Evolutionary conservation across 257 asterid genomes (phyloP).

Genomic region (Catharanthus roseus): DNA sequence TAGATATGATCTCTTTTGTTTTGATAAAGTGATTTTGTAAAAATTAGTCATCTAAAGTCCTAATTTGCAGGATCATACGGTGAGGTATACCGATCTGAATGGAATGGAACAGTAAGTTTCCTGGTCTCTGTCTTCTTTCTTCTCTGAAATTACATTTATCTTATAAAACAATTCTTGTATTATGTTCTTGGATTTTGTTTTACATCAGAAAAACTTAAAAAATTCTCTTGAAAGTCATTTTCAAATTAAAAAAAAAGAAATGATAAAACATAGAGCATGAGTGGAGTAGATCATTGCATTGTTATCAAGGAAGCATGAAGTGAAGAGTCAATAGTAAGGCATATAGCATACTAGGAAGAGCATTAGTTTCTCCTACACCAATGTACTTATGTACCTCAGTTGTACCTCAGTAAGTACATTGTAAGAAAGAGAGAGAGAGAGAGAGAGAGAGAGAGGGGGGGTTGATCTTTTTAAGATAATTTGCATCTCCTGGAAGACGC

Average conservation of each 20-base stretch:
- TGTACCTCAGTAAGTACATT: too few relatives aligned
- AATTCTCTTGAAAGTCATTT: neutral
- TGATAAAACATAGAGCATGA: neutral
- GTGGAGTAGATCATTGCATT: neutral
- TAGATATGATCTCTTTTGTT: neutral
- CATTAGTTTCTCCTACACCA: too few relatives aligned
- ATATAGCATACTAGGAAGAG: neutral
- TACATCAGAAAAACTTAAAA: neutral
- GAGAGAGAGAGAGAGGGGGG: too few relatives aligned
- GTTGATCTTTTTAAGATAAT: too few relatives aligned
- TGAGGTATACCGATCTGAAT: constrained; percentile 91
- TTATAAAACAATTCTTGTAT: neutral
- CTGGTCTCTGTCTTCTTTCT: neutral
- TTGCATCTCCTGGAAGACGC: neutral
- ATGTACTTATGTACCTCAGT: too few relatives aligned
- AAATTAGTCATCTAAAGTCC: neutral
- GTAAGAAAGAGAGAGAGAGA: neutral
- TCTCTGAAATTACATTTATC: neutral
- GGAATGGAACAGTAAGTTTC: constrained; percentile 89
- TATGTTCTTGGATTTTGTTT: neutral
- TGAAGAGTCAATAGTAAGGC: neutral
- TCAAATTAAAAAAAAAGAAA: neutral
- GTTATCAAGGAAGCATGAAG: neutral
- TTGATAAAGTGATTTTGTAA: neutral
- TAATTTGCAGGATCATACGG: constrained; percentile 81